Evolutionary conservation across 2,329 filamentous ascomycete species (phyloP).

Genomic region (Penicillium sp.): DNA sequence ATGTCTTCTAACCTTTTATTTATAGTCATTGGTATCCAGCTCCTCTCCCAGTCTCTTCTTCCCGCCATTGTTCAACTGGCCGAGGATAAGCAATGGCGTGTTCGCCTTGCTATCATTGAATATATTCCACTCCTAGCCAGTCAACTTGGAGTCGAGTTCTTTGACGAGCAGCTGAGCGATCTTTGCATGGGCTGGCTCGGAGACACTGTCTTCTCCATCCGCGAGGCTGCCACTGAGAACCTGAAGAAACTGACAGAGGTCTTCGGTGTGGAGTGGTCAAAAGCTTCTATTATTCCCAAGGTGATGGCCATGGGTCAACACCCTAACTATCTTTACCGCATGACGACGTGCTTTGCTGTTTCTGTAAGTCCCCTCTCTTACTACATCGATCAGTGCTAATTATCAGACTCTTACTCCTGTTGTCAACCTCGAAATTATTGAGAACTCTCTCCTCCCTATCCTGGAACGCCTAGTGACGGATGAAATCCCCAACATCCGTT

Average conservation of each 20-base stretch:
- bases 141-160: slow-evolving; percentile 95
- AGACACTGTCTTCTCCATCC: slow-evolving; percentile 97
- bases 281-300: slow-evolving; percentile 94
- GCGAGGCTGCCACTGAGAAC: slow-evolving; percentile 95
- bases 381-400: slow-evolving; percentile 25
- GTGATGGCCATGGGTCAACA: slow-evolving; percentile 98
- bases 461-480: slow-evolving; percentile 90
- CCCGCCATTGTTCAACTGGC: slow-evolving; percentile 96
- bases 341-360: slow-evolving; percentile 99
- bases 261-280: slow-evolving; percentile 97
- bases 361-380: slow-evolving; percentile 64
- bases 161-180: slow-evolving; percentile 92
- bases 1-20: background rate
- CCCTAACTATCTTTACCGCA: slow-evolving; percentile 97
- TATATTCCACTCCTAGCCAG: slow-evolving; percentile 95
- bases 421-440: slow-evolving; percentile 89
- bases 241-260: slow-evolving; percentile 98
- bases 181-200: slow-evolving; percentile 99
- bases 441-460: slow-evolving; percentile 90
- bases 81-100: slow-evolving; percentile 99
- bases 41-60: slow-evolving; percentile 91
- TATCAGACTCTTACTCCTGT: slow-evolving; percentile 84
- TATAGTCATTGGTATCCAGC: slow-evolving; percentile 91
- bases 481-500: slow-evolving; percentile 97
- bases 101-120: slow-evolving; percentile 96